Evolutionary conservation across 1,139 yeast species (phyloP).

Genomic region (Pneumocystis jirovecii): DNA sequence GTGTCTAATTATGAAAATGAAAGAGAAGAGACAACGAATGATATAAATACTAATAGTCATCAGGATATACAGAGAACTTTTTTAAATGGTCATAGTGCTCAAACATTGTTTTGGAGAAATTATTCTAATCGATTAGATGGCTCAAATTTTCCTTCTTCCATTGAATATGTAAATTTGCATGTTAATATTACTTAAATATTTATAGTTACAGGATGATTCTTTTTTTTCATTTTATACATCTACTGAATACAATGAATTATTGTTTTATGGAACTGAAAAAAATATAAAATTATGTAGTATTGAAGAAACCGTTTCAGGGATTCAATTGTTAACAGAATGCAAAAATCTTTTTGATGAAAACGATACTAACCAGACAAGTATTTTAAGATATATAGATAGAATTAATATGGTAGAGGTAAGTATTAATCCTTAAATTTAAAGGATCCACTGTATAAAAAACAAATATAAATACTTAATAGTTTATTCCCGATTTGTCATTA

Average conservation of each 20-base stretch:
- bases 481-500: slow-evolving; percentile 36
- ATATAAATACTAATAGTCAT: background rate
- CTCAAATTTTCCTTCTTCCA: background rate
- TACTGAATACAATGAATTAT: background rate
- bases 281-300: background rate
- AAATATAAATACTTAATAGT: slow-evolving; percentile 24
- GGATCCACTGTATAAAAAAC: background rate
- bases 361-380: background rate
- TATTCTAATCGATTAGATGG: background rate
- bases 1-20: background rate
- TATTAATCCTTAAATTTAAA: background rate
- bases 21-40: background rate
- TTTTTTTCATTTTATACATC: background rate
- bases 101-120: background rate
- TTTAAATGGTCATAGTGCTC: background rate
- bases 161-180: background rate
- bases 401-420: background rate
- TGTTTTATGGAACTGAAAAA: background rate
- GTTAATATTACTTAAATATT: background rate
- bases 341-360: background rate
- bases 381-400: background rate
- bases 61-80: background rate
- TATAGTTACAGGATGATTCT: background rate
- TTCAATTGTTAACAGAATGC: background rate
- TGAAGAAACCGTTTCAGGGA: background rate